Evolutionary conservation across 1,139 yeast species (phyloP).

Genomic region (Candida sanyaensis): DNA sequence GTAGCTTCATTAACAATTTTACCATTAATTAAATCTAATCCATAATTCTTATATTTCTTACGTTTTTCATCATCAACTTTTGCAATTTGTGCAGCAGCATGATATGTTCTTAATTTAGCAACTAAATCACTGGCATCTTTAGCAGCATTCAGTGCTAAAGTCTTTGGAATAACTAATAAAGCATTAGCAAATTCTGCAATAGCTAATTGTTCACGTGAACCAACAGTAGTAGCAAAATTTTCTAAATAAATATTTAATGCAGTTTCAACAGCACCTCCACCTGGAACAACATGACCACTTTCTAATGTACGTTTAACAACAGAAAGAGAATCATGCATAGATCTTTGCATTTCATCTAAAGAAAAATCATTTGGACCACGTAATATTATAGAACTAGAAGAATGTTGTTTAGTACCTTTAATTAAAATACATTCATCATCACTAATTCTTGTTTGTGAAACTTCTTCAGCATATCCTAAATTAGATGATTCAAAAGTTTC

Average conservation of each 20-base stretch:
- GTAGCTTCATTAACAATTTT: slow-evolving; percentile 84
- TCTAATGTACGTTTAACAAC: slow-evolving; percentile 97
- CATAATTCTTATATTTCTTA: slow-evolving; percentile 84
- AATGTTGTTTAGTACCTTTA: slow-evolving; percentile 92
- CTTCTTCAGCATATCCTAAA: slow-evolving; percentile 91
- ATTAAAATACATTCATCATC: slow-evolving; percentile 97
- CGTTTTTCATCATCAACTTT: slow-evolving; percentile 79
- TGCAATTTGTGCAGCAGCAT: slow-evolving; percentile 92
- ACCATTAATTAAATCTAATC: slow-evolving; percentile 88
- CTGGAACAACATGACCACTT: slow-evolving; percentile 93
- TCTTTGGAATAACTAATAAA: slow-evolving; percentile 89
- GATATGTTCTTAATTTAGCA: slow-evolving; percentile 94
- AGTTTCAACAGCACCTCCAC: slow-evolving; percentile 98
- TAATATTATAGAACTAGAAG: slow-evolving; percentile 86
- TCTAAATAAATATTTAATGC: slow-evolving; percentile 94
- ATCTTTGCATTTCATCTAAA: slow-evolving; percentile 97
- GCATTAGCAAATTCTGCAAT: slow-evolving; percentile 97
- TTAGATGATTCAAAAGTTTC: slow-evolving; percentile 90
- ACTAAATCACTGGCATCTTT: slow-evolving; percentile 94
- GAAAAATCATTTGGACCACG: slow-evolving; percentile 97
- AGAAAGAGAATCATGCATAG: slow-evolving; percentile 89
- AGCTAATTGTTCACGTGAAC: slow-evolving; percentile 96
- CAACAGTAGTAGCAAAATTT: slow-evolving; percentile 96
- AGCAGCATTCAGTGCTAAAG: slow-evolving; percentile 96
- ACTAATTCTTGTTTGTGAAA: slow-evolving; percentile 84